phyloP scores from a whole-genome alignment of 108 stramenopile genomes.

The Conticribra weissflogii region DNA sequence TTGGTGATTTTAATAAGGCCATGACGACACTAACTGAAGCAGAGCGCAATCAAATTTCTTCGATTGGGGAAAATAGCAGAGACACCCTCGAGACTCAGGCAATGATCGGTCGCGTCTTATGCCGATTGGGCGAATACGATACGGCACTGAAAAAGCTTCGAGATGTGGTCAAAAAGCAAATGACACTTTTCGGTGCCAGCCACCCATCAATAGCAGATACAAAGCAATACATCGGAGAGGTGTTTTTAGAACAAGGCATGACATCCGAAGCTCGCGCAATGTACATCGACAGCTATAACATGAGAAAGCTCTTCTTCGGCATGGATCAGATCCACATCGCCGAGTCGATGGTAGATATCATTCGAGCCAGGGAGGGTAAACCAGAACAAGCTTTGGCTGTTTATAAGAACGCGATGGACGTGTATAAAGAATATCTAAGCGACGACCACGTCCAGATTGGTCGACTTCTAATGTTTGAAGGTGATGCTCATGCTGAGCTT shows the following conservation, averaged over 20 bases:
- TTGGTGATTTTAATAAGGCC: constrained; percentile 60
- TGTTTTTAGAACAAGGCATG: constrained; percentile 61
- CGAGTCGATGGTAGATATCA: constrained; percentile 43
- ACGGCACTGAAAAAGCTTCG: constrained; percentile 52
- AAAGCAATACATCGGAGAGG: constrained; percentile 59
- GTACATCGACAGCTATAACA: constrained; percentile 68
- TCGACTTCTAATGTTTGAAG: constrained; percentile 21
- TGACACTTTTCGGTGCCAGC: constrained; percentile 54
- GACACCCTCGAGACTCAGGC: constrained; percentile 67
- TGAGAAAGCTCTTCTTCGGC: constrained; percentile 68
- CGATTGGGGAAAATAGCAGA: constrained; percentile 58
- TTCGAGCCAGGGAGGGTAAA: constrained; percentile 33
- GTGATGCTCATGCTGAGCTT: constrained; percentile 53
- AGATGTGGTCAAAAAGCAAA: constrained; percentile 55
- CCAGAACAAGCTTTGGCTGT: constrained; percentile 67
- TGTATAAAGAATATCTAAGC: constrained; percentile 35
- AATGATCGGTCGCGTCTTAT: constrained; percentile 61
- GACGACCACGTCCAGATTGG: constrained; percentile 38
- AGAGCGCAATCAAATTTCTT: constrained; percentile 50
- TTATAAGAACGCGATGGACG: constrained; percentile 62
- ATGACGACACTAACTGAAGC: constrained; percentile 57
- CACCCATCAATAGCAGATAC: constrained; percentile 75
- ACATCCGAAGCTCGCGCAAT: constrained; percentile 46
- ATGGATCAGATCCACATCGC: constrained; percentile 54
- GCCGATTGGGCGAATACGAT: constrained; percentile 53